These are phyloP conservation scores for Mallotus japonicus DNA, from an alignment of 441 rosid species.

Conservation along the genomic window DNA sequence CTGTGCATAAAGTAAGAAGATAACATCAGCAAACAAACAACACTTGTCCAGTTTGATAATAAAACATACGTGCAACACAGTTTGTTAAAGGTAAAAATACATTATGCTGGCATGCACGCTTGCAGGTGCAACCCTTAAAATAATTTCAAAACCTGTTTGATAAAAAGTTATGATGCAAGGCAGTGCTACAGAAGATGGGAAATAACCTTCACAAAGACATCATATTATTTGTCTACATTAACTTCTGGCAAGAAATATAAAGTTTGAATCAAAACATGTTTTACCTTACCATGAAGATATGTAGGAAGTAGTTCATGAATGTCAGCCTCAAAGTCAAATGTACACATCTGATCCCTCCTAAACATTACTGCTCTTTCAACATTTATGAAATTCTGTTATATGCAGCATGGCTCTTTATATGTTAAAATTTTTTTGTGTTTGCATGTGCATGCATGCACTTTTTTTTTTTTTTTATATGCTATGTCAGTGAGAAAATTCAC, in stretches of 20 bases:
- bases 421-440: not conserved
- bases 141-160: not conserved
- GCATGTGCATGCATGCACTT: not conserved
- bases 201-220: not conserved
- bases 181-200: not conserved
- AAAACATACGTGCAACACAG: not conserved
- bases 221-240: too few relatives aligned
- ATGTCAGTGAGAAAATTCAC: not conserved
- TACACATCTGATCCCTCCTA: not conserved
- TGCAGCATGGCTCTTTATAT: too few relatives aligned
- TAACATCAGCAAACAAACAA: conserved; percentile 4
- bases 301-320: conserved; percentile 5
- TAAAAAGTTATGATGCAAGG: not conserved
- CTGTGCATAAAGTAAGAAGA: conserved; percentile 27
- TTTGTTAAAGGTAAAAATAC: too few relatives aligned
- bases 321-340: not conserved
- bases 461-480: not conserved
- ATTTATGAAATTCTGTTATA: too few relatives aligned
- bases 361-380: not conserved
- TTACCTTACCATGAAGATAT: not conserved
- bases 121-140: not conserved
- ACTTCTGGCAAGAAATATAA: too few relatives aligned
- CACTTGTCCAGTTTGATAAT: too few relatives aligned
- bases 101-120: not conserved
- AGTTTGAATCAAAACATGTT: too few relatives aligned